Evolutionary conservation across 139 green algal species (phyloP), one percentile per base, ranked within the genome.

Genomic region (Spirogloea muscicola): DNA sequence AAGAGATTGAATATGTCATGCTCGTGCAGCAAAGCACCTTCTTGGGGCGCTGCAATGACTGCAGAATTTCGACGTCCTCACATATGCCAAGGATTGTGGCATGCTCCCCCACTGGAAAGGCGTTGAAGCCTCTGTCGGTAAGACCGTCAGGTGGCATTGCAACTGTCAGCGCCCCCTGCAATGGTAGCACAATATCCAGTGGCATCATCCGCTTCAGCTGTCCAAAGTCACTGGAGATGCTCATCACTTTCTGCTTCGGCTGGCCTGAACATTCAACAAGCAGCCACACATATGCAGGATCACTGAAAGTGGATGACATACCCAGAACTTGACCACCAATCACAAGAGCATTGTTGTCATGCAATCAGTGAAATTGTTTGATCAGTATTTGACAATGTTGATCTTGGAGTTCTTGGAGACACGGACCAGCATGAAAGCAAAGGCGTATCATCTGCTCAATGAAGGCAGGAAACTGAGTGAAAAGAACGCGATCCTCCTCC

Each of bases 31-130:
- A n/a, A n/a, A n/a, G n/a, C 21, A 96, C 81, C 85, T 95, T 95
- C 75, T 98, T 98, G 44, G 93, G 93, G 49, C 85, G 83, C 86
- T 96, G 89, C 59, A 96, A 77, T 27, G 86, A 93, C 5, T 48
- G 10, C 81, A 97, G 85, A 10, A 96, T 72, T 51, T 88, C 63
- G 3, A 97, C 84, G n/a, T 89, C 74, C 77, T 97, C 91, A 60
- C 84, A 57, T 29, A 97, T 88, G 9, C 74, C 84, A 1, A 71
- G 68, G n/a, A 97, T 90, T 39, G 83, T 92, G 4, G 91, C 66
- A 7, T 36, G 77, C 31, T 37, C 69, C 21, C 49, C 27, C 40
- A 40, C 61, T 31, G 72, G 34, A 80, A 80, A 80, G 21, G 66
- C 33, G 27, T 80, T 25, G 42, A 49, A 29, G 37, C 3, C 6